phyloP scores from a whole-genome alignment of 2,329 filamentous ascomycete genomes.

The Colletotrichum paranaense region DNA sequence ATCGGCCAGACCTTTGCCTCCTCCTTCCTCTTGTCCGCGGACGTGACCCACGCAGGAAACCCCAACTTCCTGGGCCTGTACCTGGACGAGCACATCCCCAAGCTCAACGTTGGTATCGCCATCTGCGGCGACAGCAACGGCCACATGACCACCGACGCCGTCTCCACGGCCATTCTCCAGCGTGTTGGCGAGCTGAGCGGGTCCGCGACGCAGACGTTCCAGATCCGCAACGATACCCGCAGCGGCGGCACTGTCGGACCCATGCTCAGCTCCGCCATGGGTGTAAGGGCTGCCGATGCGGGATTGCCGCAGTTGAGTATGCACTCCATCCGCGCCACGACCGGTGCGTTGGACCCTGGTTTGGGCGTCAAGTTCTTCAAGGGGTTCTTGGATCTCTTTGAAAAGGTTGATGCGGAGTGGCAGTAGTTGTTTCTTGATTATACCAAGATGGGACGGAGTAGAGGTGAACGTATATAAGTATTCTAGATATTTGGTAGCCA shows the following conservation, averaged over 20 bases:
- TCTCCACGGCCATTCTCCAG: conserved; percentile 84
- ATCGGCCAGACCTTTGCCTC: conserved; percentile 88
- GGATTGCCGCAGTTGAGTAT: conserved; percentile 93
- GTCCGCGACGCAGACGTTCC: conserved; percentile 84
- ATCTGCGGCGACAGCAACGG: conserved; percentile 88
- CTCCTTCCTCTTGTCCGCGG: conserved; percentile 91
- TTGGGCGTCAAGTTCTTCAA: conserved; percentile 89
- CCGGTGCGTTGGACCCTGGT: conserved; percentile 86
- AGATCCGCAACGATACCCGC: conserved; percentile 92
- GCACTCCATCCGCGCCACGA: conserved; percentile 92
- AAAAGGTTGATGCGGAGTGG: conserved; percentile 87
- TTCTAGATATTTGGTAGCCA: not conserved
- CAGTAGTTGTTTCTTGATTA: conserved; percentile 40
- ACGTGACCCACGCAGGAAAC: conserved; percentile 94
- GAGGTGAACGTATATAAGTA: no score
- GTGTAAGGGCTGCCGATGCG: conserved; percentile 85
- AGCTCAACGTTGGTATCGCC: conserved; percentile 87
- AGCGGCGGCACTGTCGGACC: conserved; percentile 96
- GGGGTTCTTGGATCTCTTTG: conserved; percentile 88
- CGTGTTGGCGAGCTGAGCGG: conserved; percentile 81
- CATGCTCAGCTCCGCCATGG: conserved; percentile 83
- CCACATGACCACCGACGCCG: conserved; percentile 94
- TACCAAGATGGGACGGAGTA: not conserved
- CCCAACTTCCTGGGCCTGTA: conserved; percentile 92
- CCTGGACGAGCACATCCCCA: conserved; percentile 85